These are phyloP conservation scores for Talaromyces stipitatus DNA, from an alignment of 495 filamentous ascomycete species.

Conservation along the genomic window DNA sequence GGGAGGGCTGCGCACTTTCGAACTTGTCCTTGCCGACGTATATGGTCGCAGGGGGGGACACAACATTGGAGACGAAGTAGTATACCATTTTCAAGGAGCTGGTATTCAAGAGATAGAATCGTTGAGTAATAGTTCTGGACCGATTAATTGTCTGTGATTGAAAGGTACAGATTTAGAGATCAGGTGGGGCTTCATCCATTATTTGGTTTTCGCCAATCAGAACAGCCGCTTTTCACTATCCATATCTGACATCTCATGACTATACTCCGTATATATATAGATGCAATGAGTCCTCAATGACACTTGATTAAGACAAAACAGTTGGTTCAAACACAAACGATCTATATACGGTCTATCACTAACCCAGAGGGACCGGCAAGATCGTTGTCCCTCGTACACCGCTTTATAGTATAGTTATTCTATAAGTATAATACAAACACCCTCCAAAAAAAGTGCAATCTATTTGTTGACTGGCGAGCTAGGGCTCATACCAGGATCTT, in stretches of 20 bases:
- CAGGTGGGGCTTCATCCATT: neutral
- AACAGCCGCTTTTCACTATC: neutral
- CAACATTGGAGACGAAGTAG: conserved; percentile 84
- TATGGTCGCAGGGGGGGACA: conserved; percentile 69
- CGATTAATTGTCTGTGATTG: no score
- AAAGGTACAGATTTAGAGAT: neutral
- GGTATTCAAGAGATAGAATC: neutral
- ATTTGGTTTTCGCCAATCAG: neutral
- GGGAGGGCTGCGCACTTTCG: conserved; percentile 67
- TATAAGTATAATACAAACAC: conserved; percentile 1
- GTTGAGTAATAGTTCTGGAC: no score
- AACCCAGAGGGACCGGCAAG: neutral
- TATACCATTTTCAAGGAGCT: conserved; percentile 64
- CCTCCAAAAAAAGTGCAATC: conserved; percentile 1
- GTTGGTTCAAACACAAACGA: neutral
- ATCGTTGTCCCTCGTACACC: neutral
- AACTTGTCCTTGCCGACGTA: conserved; percentile 99
- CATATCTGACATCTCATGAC: no score
- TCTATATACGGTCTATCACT: neutral
- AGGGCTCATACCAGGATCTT: conserved; percentile 27
- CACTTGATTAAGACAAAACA: no score
- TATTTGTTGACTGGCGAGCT: conserved; percentile 43
- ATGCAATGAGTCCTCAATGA: no score
- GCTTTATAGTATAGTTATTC: neutral
- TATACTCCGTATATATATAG: neutral